A percentile compares a stretch with the other conserved stretches of the same genome.
Conservation (phyloP, 2,329 filamentous ascomycete species). For the Stagonosporopsis rhizophila region DNA sequence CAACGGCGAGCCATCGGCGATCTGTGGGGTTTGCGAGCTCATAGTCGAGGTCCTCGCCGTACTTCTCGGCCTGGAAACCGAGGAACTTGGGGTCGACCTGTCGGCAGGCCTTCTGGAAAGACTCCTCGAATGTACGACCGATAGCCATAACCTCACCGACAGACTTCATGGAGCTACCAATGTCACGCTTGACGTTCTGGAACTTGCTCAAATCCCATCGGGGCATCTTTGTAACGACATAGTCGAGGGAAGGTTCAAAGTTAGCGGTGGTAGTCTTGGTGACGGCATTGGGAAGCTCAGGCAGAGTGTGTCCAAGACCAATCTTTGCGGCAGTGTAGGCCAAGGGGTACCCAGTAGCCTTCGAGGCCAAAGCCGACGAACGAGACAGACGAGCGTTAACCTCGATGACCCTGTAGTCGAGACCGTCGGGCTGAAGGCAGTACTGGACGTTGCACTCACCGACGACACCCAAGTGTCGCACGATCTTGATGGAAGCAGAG, state of each 20-base stretch:
- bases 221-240: conserved; percentile 98
- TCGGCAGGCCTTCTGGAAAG: conserved; percentile 97
- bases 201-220: conserved; percentile 99
- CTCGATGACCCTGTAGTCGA: conserved; percentile 98
- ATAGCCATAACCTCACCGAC: conserved; percentile 99
- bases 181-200: conserved; percentile 97
- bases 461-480: conserved; percentile 94
- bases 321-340: conserved; percentile 99
- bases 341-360: conserved; percentile 95
- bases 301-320: conserved; percentile 91
- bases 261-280: conserved; percentile 99
- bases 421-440: conserved; percentile 91
- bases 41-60: conserved; percentile 83
- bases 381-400: conserved; percentile 98
- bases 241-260: conserved; percentile 96
- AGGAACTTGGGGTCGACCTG: conserved; percentile 92
- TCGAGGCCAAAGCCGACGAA: conserved; percentile 95
- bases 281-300: conserved; percentile 95
- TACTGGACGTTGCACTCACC: conserved; percentile 99
- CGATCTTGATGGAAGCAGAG: conserved; percentile 96
- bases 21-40: conserved; percentile 93
- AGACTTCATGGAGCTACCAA: conserved; percentile 98
- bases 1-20: conserved; percentile 95
- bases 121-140: conserved; percentile 97
- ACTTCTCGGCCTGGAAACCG: conserved; percentile 94